Percentiles rank a stretch among this genome's conserved stretches.
phyloP scores from a whole-genome alignment of 306 rosid genomes.

The Cucumis cinereus region DNA sequence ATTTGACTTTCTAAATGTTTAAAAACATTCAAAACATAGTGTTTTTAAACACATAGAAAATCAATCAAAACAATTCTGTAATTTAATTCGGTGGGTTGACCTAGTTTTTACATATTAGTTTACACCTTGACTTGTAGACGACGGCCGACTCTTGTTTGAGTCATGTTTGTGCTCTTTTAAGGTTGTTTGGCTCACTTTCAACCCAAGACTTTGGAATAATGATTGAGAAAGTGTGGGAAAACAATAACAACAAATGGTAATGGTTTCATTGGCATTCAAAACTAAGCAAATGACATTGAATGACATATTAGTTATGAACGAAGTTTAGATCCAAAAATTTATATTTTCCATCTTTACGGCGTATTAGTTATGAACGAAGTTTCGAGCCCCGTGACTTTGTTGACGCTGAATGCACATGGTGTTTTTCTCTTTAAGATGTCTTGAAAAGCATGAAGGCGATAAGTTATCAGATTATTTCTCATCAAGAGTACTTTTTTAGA shows the following conservation, averaged over 20 bases:
- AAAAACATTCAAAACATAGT: too few species aligned
- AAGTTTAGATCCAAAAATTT: neutral
- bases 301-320: too few species aligned
- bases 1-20: too few species aligned
- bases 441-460: neutral
- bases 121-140: neutral
- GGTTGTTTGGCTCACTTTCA: neutral
- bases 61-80: neutral
- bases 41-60: too few species aligned
- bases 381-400: neutral
- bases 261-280: neutral
- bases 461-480: neutral
- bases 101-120: neutral
- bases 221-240: neutral
- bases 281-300: too few species aligned
- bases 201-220: neutral
- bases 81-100: neutral
- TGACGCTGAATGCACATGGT: neutral
- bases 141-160: neutral
- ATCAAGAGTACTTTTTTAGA: neutral
- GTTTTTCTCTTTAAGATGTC: neutral
- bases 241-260: neutral
- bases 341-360: neutral
- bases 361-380: neutral
- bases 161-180: neutral